Evolutionary conservation across 345 rosid genomes (phyloP).

Genomic region (Abelmoschus esculentus): DNA sequence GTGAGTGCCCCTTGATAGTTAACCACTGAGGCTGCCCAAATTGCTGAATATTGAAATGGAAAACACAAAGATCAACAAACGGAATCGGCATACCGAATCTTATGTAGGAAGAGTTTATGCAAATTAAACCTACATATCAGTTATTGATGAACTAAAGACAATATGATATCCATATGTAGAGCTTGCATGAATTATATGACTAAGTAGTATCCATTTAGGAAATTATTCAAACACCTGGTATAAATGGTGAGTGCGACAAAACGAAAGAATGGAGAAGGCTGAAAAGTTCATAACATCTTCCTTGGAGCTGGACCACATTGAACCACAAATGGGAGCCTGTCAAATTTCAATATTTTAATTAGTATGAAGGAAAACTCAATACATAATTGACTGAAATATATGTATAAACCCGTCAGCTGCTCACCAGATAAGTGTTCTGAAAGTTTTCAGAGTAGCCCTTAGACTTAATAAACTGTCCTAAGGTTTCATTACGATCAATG

Average conservation of each 20-base stretch:
- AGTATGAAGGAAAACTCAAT: not conserved
- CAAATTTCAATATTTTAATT: not conserved
- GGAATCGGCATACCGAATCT: too few relatives aligned
- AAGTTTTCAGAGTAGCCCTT: conserved; percentile 72
- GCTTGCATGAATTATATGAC: not conserved
- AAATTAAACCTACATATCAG: too few relatives aligned
- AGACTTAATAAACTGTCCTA: conserved; percentile 56
- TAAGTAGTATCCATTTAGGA: not conserved
- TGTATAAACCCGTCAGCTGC: not conserved
- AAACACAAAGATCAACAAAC: not conserved
- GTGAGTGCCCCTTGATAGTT: conserved; percentile 59
- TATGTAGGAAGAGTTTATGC: too few relatives aligned
- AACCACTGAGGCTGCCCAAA: conserved; percentile 91
- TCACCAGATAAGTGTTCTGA: conserved; percentile 76
- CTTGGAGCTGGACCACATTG: conserved; percentile 71
- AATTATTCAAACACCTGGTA: conserved; percentile 47
- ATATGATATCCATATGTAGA: not conserved
- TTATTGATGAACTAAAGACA: not conserved
- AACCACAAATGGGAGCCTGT: conserved; percentile 77
- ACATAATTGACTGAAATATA: not conserved
- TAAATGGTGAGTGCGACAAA: conserved; percentile 67
- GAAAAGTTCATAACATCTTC: conserved; percentile 70
- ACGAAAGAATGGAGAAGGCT: conserved; percentile 69
- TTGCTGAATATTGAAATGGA: conserved; percentile 30
- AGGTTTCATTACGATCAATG: conserved; percentile 49